A percentile compares a stretch with the other conserved stretches of the same genome.
phyloP scores from a whole-genome alignment of 495 filamentous ascomycete species.

The Talaromyces ruber region DNA sequence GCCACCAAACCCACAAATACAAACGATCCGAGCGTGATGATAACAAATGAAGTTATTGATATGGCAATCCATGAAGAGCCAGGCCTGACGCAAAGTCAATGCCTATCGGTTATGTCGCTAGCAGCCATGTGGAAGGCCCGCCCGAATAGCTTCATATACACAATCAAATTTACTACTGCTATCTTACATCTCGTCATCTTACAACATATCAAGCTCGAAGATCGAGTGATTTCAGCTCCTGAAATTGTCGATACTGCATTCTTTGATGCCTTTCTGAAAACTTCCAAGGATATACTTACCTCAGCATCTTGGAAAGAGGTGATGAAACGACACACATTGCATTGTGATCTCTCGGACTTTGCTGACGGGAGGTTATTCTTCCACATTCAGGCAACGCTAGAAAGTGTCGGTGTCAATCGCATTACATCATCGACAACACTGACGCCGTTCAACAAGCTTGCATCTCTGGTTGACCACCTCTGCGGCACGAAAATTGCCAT shows the following conservation, averaged over 20 bases:
- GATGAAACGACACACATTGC: constrained; percentile 6
- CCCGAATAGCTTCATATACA: neutral
- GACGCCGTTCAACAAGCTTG: constrained; percentile 12
- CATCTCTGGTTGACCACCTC: constrained; percentile 5
- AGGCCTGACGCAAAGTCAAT: neutral
- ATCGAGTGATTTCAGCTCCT: neutral
- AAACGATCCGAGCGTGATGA: neutral
- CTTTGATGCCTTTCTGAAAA: neutral
- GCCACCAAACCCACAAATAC: neutral
- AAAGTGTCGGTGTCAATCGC: neutral
- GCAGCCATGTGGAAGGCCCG: neutral
- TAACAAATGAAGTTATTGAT: neutral
- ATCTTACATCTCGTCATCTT: neutral
- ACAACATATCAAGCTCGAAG: neutral
- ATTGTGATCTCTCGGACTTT: constrained; percentile 49
- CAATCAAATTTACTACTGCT: neutral
- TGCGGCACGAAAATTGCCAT: neutral
- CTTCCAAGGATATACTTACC: neutral
- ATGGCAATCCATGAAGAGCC: neutral
- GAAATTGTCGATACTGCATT: neutral
- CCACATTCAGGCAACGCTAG: constrained; percentile 8
- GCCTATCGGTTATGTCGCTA: neutral
- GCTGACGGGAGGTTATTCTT: constrained; percentile 57
- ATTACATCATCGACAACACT: neutral
- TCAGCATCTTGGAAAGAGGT: constrained; percentile 9